Evolutionary conservation across 2,329 filamentous ascomycete genomes (phyloP).

Genomic region (Capronia americana): DNA sequence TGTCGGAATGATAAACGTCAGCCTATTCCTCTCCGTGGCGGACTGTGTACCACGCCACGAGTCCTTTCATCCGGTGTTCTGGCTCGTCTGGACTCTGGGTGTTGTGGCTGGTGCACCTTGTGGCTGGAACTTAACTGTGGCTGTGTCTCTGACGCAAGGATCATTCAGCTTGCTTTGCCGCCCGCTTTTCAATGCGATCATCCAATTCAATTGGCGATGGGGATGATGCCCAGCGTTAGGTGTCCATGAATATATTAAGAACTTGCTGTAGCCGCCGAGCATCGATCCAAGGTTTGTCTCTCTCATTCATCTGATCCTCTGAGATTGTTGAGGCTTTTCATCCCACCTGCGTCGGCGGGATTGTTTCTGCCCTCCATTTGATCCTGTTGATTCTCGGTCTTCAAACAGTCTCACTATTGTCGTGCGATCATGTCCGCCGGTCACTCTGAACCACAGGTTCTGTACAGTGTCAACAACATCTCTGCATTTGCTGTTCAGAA

Average conservation of each 20-base stretch:
- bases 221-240: constrained; percentile 18
- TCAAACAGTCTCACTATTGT: neutral
- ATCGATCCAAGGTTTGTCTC: constrained; percentile 9
- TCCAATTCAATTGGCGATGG: constrained; percentile 22
- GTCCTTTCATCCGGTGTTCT: neutral
- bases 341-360: neutral
- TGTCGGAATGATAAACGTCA: neutral
- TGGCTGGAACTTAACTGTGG: constrained; percentile 8
- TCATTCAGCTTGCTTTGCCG: constrained; percentile 8
- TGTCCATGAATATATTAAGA: constrained; percentile 22
- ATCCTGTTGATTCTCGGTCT: neutral
- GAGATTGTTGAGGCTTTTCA: constrained; percentile 1
- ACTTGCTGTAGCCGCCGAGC: constrained; percentile 19
- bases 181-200: constrained; percentile 13
- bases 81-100: neutral
- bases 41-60: neutral
- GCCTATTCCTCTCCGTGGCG: neutral
- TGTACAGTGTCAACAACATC: constrained; percentile 74
- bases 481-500: constrained; percentile 89
- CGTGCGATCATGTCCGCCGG: constrained; percentile 47
- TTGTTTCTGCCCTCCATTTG: neutral
- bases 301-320: neutral
- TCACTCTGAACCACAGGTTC: constrained; percentile 62
- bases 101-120: constrained; percentile 12
- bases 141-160: constrained; percentile 18